phyloP scores from a whole-genome alignment of 208 protist species.

The Acanthamoeba royreba region DNA sequence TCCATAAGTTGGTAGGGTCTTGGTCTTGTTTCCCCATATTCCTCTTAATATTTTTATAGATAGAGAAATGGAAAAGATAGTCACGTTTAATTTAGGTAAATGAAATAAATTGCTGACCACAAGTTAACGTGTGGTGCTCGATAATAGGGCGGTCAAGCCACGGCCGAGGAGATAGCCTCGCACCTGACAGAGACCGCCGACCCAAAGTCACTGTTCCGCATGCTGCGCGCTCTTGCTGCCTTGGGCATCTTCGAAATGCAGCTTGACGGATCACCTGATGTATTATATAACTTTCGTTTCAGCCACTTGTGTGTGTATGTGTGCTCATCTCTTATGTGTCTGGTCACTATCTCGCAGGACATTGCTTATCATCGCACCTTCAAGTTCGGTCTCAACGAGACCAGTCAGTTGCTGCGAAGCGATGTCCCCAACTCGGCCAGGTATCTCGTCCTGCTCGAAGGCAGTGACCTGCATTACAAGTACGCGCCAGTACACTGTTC shows the following conservation, averaged over 20 bases:
- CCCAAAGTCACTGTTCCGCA: background rate
- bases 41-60: no score
- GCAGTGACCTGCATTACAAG: background rate
- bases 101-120: no score
- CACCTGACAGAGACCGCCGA: background rate
- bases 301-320: background rate
- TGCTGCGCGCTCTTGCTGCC: background rate
- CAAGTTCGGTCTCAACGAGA: background rate
- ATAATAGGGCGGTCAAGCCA: background rate
- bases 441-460: background rate
- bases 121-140: no score
- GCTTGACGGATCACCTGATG: background rate
- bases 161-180: background rate
- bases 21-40: background rate
- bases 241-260: background rate
- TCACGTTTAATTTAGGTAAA: no score
- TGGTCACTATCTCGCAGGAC: background rate
- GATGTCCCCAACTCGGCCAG: background rate
- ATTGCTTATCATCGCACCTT: background rate
- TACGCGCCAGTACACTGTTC: no score
- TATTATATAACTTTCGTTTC: background rate
- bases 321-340: background rate
- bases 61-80: no score
- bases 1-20: background rate
- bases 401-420: background rate